Evolutionary conservation across 306 rosid species (phyloP), one percentile per base, ranked within the genome.

Genomic region (Quercus mongolica): DNA sequence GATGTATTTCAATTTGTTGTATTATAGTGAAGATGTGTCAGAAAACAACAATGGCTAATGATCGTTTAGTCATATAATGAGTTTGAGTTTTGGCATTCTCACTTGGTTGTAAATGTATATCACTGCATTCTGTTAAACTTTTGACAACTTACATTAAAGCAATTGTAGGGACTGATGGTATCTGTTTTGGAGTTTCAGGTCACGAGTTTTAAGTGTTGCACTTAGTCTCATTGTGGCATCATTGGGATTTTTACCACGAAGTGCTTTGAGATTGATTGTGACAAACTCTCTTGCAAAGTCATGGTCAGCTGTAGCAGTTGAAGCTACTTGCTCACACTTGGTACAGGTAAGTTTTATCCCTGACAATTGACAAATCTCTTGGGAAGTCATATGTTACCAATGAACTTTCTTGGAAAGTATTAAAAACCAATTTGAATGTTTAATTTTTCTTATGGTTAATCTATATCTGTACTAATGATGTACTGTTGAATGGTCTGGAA

Each of bases 241-340:
- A 52, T 82, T 93, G 87, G 93, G 98, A 54, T 72, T 74, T 68
- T 85, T 95, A 79, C 98, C 99, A 17, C 83, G 46, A 69, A 68
- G 44, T 69, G 87, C 84, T 80, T 85, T 84, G 76, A 85, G 85
- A 84, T 80, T 89, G 62, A 63, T 93, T 77, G 87, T 93, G 81
- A 73, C 79, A 80, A 83, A 81, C 52, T 84, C 81, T 76, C 63
- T 91, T 79, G 98, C 92, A 79, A 87, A 83, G 71, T 88, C 95
- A 76, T 93, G 98, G 98, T 95, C 98, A 12, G 78, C 80, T 81
- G 84, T 72, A 80, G 98, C 93, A 62, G 78, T 89, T 85, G 96
- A 93, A 77, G 92, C 89, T 79, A 79, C 90, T 83, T 91, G 98
- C 93, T 90, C 93, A 79, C 96, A 89, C 85, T 88, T 95, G 91